Evolutionary conservation across 768 basidiomycete genomes (phyloP).

Genomic region (Lyophyllum semitale): DNA sequence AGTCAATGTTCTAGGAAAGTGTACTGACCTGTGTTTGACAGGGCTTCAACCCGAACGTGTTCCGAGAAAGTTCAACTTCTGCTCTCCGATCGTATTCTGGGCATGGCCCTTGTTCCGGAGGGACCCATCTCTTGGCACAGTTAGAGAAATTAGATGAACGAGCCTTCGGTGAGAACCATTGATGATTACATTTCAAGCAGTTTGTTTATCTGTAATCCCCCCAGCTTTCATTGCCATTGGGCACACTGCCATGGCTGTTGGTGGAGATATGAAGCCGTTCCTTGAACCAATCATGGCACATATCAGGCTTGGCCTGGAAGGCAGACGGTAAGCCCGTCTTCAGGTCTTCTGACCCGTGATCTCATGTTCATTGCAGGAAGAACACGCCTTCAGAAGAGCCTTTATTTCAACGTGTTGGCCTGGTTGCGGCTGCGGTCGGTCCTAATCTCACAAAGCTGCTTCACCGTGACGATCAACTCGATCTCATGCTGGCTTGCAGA

Average conservation of each 20-base stretch:
- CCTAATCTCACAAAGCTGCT: slow-evolving; percentile 94
- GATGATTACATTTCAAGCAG: neutral
- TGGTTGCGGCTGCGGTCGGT: slow-evolving; percentile 93
- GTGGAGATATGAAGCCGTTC: slow-evolving; percentile 94
- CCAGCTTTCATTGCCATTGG: slow-evolving; percentile 95
- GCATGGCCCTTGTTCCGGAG: slow-evolving; percentile 93
- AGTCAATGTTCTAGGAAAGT: neutral
- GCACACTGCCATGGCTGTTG: slow-evolving; percentile 88
- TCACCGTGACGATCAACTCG: slow-evolving; percentile 95
- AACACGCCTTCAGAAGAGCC: slow-evolving; percentile 93
- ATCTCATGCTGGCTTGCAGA: slow-evolving; percentile 94
- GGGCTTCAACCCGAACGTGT: slow-evolving; percentile 99
- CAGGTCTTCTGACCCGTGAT: neutral
- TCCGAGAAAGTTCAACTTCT: slow-evolving; percentile 91
- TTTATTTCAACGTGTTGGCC: slow-evolving; percentile 96
- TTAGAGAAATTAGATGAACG: slow-evolving; percentile 89
- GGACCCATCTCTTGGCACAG: slow-evolving; percentile 85
- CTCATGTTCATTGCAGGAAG: slow-evolving; percentile 50
- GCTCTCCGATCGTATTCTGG: slow-evolving; percentile 92
- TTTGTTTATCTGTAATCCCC: slow-evolving; percentile 13
- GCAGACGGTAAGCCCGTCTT: slow-evolving; percentile 67
- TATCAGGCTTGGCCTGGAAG: slow-evolving; percentile 87
- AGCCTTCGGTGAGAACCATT: slow-evolving; percentile 65
- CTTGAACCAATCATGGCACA: slow-evolving; percentile 88
- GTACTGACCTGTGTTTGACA: slow-evolving; percentile 25